Evolutionary conservation across 1,139 yeast species (phyloP).

Genomic region (Magnusiomyces sp.): DNA sequence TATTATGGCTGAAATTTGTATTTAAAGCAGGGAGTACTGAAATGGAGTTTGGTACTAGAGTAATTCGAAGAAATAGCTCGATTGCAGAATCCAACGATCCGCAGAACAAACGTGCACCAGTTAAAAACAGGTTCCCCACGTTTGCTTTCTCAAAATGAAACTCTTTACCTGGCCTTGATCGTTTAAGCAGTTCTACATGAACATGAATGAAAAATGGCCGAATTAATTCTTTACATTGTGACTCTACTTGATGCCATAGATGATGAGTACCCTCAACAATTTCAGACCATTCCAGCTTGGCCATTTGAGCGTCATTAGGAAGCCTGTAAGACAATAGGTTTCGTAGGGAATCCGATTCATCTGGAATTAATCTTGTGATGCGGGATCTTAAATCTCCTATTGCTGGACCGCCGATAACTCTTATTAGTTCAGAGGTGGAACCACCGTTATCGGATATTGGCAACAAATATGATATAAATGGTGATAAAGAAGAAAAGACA

Average conservation of each 20-base stretch:
- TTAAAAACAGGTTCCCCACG: conserved; percentile 73
- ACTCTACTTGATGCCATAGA: conserved; percentile 55
- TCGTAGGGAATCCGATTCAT: conserved; percentile 33
- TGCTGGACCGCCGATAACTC: conserved; percentile 92
- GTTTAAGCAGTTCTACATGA: conserved; percentile 65
- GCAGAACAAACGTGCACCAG: conserved; percentile 73
- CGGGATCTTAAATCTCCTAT: conserved; percentile 88
- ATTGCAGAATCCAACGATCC: conserved; percentile 82
- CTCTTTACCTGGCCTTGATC: conserved; percentile 51
- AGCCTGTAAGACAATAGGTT: conserved; percentile 54
- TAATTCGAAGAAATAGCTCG: conserved; percentile 60
- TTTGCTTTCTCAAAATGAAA: conserved; percentile 70
- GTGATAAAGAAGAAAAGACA: conserved; percentile 38
- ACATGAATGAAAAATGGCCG: conserved; percentile 73
- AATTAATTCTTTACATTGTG: conserved; percentile 63
- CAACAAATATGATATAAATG: conserved; percentile 50
- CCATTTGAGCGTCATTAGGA: conserved; percentile 42
- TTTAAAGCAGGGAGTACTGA: conserved; percentile 74
- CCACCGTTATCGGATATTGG: conserved; percentile 95
- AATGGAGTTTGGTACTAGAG: conserved; percentile 48
- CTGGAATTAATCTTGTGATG: conserved; percentile 57
- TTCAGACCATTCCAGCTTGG: conserved; percentile 64
- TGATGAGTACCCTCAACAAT: conserved; percentile 74
- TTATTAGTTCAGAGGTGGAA: conserved; percentile 80
- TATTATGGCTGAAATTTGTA: conserved; percentile 79